These are phyloP conservation scores for Ostreobium quekettii DNA, from an alignment of 139 green algal species.

Conservation along the genomic window DNA sequence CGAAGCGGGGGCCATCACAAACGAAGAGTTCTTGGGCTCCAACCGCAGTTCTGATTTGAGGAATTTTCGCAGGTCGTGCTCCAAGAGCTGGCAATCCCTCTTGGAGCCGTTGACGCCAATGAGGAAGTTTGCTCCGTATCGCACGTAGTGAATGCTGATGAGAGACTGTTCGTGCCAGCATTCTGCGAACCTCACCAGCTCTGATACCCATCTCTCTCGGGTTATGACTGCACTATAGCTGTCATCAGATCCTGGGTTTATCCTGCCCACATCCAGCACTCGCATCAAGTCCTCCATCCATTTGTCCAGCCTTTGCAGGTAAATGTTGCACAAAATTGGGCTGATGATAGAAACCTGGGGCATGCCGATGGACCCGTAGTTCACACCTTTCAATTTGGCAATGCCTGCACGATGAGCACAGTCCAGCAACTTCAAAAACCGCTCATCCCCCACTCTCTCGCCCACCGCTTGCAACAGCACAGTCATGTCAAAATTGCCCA, in stretches of 20 bases:
- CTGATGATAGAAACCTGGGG: not conserved
- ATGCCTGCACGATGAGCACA: not conserved
- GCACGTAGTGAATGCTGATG: not conserved
- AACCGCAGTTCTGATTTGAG: not conserved
- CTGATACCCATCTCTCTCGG: not conserved
- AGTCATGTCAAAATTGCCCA: not conserved
- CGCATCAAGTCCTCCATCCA: conserved; percentile 3
- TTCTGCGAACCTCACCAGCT: not conserved
- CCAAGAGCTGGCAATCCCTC: not conserved
- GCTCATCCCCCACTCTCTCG: not conserved
- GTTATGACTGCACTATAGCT: not conserved
- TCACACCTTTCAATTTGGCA: not conserved
- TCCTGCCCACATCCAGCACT: not conserved
- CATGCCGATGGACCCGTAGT: conserved; percentile 3
- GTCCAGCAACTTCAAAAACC: conserved; percentile 3
- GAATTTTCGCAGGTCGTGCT: not conserved
- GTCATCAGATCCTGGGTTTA: too few relatives aligned
- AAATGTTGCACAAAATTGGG: conserved; percentile 17
- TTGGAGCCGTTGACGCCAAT: conserved; percentile 8
- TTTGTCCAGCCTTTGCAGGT: conserved; percentile 9
- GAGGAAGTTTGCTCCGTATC: conserved; percentile 3
- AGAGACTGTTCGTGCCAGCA: not conserved
- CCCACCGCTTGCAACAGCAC: not conserved
- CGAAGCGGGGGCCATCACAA: not conserved
- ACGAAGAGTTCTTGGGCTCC: not conserved